A percentile compares a stretch with the other conserved stretches of the same genome.
Evolutionary conservation across 2,329 filamentous ascomycete genomes (phyloP).

Genomic region (Epicoccum nigrum): DNA sequence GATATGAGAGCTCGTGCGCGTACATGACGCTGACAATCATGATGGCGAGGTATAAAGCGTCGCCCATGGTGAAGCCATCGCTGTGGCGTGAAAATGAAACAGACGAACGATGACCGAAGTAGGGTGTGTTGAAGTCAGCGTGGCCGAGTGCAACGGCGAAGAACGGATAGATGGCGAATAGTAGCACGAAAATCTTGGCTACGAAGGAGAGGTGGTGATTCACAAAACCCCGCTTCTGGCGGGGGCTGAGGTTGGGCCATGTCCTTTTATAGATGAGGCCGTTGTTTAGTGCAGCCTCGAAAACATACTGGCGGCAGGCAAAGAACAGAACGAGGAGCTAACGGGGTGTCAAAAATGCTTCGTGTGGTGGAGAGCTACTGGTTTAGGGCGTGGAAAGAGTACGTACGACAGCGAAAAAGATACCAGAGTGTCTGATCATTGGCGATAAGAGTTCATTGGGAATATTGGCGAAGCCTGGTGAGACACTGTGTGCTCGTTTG

Average conservation of each 20-base stretch:
- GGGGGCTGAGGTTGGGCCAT: constrained; percentile 10
- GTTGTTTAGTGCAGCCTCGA: constrained; percentile 7
- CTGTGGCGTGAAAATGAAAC: not conserved
- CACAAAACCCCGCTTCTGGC: constrained; percentile 14
- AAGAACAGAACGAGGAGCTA: constrained; percentile 13
- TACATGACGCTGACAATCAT: constrained; percentile 17
- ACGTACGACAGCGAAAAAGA: constrained; percentile 15
- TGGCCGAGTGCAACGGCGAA: constrained; percentile 11
- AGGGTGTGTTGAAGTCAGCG: constrained; percentile 6
- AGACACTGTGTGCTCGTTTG: not conserved
- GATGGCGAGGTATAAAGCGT: constrained; percentile 12
- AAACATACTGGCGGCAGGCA: constrained; percentile 7
- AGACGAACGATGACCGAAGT: constrained; percentile 4
- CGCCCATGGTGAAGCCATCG: constrained; percentile 12
- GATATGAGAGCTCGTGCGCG: constrained; percentile 11
- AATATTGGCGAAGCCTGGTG: constrained; percentile 7
- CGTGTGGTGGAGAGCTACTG: not conserved
- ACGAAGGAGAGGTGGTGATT: constrained; percentile 15
- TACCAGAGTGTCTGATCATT: constrained; percentile 10
- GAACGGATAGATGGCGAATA: constrained; percentile 17
- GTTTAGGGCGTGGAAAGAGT: not conserved
- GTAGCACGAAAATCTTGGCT: constrained; percentile 7
- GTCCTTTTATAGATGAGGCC: constrained; percentile 11
- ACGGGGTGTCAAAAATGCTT: not conserved
- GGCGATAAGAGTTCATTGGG: constrained; percentile 8